phyloP scores from a whole-genome alignment of 371 early-diverging fungal species.

The Rhizopus microsporus region DNA sequence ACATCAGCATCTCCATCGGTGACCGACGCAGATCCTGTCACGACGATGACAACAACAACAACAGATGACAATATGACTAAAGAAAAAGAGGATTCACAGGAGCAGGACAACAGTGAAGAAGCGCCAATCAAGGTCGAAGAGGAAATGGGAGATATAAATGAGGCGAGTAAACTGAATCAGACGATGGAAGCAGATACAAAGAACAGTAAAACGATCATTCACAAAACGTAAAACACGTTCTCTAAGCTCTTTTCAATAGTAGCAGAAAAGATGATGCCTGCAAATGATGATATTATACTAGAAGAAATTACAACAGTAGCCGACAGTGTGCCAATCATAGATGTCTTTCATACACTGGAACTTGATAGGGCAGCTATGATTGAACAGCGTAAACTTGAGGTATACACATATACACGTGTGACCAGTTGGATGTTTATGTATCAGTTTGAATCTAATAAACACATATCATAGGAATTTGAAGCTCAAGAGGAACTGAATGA shows the following conservation, averaged over 20 bases:
- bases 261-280: background rate
- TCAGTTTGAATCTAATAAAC: slow-evolving; percentile 5
- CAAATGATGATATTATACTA: background rate
- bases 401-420: background rate
- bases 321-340: slow-evolving; percentile 57
- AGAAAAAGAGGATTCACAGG: background rate
- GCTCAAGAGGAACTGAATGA: slow-evolving; percentile 56
- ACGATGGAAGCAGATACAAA: background rate
- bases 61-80: background rate
- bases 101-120: slow-evolving; percentile 5
- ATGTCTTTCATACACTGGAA: slow-evolving; percentile 80
- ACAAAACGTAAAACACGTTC: background rate
- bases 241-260: background rate
- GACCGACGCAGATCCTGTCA: background rate
- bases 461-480: slow-evolving; percentile 38
- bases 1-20: background rate
- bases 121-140: background rate
- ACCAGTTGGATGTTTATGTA: background rate
- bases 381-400: slow-evolving; percentile 63
- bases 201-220: background rate
- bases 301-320: slow-evolving; percentile 2
- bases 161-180: background rate
- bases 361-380: slow-evolving; percentile 70
- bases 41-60: background rate
- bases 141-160: background rate